Percentiles rank a stretch among this genome's conserved stretches.
Evolutionary conservation across 768 basidiomycete species (phyloP).

Genomic region (Lactarius sanguifluus): DNA sequence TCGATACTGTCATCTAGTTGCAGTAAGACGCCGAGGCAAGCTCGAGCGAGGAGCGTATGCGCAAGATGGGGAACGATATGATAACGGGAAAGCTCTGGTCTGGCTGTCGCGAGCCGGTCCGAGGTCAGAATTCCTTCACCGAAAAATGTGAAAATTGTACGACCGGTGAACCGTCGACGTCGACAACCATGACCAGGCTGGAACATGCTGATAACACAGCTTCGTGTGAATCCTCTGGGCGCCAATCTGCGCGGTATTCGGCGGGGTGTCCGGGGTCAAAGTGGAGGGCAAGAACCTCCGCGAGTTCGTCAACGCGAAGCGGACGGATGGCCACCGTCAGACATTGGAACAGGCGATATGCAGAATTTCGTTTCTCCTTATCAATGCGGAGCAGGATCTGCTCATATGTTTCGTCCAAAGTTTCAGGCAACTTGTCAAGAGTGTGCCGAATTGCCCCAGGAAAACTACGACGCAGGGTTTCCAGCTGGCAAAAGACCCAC

Average conservation of each 20-base stretch:
- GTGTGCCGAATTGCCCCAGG: background rate
- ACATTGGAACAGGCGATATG: background rate
- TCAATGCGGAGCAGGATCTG: background rate
- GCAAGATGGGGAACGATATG: background rate
- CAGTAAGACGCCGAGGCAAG: background rate
- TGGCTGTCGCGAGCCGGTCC: background rate
- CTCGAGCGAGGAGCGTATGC: background rate
- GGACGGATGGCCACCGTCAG: background rate
- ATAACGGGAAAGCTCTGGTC: background rate
- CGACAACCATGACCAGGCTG: background rate
- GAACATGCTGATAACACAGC: background rate
- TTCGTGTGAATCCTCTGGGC: background rate
- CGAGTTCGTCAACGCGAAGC: constrained; percentile 2
- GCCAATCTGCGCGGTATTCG: background rate
- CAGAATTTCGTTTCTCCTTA: background rate
- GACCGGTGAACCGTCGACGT: background rate
- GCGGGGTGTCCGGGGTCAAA: background rate
- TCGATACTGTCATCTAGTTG: background rate
- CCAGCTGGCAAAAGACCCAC: constrained; percentile 1
- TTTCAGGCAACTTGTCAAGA: background rate
- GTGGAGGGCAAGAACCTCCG: background rate
- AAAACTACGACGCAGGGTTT: background rate
- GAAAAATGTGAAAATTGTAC: background rate
- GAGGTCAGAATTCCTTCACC: constrained; percentile 3
- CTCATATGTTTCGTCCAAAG: constrained; percentile 1